These are phyloP conservation scores for Ceriops zippeliana DNA, from an alignment of 345 rosid species.

Conservation along the genomic window DNA sequence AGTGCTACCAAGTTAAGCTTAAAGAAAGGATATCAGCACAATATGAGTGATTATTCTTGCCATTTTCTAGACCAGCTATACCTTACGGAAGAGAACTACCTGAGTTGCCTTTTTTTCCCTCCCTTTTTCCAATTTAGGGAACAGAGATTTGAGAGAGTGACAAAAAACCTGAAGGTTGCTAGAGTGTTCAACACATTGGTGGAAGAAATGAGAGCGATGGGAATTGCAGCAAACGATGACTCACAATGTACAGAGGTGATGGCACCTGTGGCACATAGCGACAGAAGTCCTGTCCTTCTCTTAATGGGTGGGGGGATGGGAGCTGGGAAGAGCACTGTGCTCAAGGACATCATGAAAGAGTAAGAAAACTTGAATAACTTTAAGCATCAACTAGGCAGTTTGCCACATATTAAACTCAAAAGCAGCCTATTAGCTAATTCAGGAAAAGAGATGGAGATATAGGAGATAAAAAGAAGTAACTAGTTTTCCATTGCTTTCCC, in stretches of 20 bases:
- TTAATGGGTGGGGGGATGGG: slow-evolving; percentile 99
- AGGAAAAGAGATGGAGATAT: neutral
- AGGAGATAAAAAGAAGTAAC: neutral
- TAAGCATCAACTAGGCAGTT: neutral
- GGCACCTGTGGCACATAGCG: slow-evolving; percentile 69
- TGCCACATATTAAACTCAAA: too few relatives aligned
- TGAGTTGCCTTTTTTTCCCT: neutral
- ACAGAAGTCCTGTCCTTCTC: slow-evolving; percentile 84
- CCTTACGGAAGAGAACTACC: too few relatives aligned
- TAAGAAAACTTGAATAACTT: slow-evolving; percentile 15
- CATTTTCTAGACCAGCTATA: neutral
- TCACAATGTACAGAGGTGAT: slow-evolving; percentile 61
- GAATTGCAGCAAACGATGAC: slow-evolving; percentile 36
- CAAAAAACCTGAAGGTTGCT: slow-evolving; percentile 58
- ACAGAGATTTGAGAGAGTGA: slow-evolving; percentile 72
- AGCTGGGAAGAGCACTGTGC: slow-evolving; percentile 94
- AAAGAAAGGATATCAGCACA: too few relatives aligned
- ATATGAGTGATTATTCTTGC: neutral
- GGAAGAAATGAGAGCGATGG: slow-evolving; percentile 76
- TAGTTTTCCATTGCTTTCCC: too few relatives aligned
- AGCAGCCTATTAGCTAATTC: too few relatives aligned
- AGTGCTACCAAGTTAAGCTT: too few relatives aligned
- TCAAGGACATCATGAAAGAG: slow-evolving; percentile 77
- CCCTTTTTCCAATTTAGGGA: slow-evolving; percentile 38
- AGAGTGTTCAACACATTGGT: slow-evolving; percentile 71